Conservation (phyloP, 495 filamentous ascomycete species). For the Neurospora sp. region DNA sequence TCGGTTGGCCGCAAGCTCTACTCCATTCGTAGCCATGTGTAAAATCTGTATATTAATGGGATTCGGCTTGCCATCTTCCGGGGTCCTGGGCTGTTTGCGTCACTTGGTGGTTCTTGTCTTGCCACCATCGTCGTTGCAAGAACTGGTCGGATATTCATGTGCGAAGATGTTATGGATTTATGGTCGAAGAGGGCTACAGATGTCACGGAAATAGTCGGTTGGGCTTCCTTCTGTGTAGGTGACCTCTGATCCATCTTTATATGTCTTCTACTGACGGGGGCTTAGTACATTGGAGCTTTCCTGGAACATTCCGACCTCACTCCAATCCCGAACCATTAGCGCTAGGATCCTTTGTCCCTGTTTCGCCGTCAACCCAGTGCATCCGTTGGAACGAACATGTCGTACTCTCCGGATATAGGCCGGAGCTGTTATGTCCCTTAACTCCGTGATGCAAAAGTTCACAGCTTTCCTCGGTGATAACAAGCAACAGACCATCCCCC, state of each 20-base stretch:
- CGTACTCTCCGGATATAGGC: not conserved
- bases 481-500: not conserved
- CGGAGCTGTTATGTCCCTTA: not conserved
- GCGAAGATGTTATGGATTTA: not conserved
- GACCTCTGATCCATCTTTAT: not conserved
- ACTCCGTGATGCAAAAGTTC: not conserved
- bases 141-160: not conserved
- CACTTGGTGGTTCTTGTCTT: not conserved
- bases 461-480: not conserved
- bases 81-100: not conserved
- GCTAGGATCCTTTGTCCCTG: not conserved
- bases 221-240: not conserved
- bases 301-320: not conserved
- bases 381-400: not conserved
- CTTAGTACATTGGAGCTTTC: not conserved
- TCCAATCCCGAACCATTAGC: not conserved
- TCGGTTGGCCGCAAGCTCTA: not conserved
- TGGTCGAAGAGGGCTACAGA: not conserved
- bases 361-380: not conserved
- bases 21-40: conserved; percentile 5
- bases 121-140: not conserved
- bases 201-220: not conserved
- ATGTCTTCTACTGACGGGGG: not conserved
- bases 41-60: conserved; percentile 20
- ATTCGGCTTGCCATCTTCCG: not conserved